These are phyloP conservation scores for Apiotrichum siamense DNA, from an alignment of 1,284 basidiomycete species.

Conservation along the genomic window DNA sequence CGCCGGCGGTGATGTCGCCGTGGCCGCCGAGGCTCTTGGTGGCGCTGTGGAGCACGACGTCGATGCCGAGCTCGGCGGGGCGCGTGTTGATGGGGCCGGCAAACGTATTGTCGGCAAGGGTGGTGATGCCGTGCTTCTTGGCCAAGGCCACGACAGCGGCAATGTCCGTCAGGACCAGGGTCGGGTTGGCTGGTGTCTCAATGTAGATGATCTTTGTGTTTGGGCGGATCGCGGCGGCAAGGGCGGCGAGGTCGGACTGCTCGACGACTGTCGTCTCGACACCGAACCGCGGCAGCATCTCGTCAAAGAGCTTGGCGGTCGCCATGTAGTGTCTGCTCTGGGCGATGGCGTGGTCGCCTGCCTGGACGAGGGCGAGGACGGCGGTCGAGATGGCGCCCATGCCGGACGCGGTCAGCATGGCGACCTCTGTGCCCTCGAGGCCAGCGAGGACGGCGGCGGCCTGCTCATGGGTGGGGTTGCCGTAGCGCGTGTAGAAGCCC, in stretches of 20 bases:
- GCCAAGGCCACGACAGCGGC: conserved; percentile 4
- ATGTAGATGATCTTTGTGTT: conserved; percentile 12
- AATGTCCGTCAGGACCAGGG: conserved; percentile 9
- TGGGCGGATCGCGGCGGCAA: conserved; percentile 4
- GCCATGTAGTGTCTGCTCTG: conserved; percentile 14
- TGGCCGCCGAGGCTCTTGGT: conserved; percentile 12
- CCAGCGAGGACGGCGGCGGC: conserved; percentile 7
- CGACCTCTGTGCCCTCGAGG: conserved; percentile 12
- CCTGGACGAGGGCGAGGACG: conserved; percentile 4
- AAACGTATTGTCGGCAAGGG: conserved; percentile 10
- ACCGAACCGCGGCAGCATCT: conserved; percentile 9
- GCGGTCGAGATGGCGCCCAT: conserved; percentile 14
- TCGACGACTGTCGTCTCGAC: conserved; percentile 7
- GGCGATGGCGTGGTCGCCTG: conserved; percentile 11
- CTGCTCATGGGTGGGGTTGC: conserved; percentile 15
- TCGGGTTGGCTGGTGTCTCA: conserved; percentile 16
- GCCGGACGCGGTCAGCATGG: conserved; percentile 9
- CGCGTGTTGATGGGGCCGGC: conserved; percentile 10
- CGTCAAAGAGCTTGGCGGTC: conserved; percentile 12
- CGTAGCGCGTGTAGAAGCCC: conserved; percentile 13
- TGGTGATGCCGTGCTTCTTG: conserved; percentile 2
- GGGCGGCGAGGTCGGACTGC: conserved; percentile 6
- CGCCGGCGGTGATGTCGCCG: conserved; percentile 13
- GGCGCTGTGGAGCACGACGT: conserved; percentile 12
- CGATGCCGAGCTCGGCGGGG: conserved; percentile 8